Evolutionary conservation across 2,329 filamentous ascomycete genomes (phyloP).

Genomic region (Ophiostoma ulmi): DNA sequence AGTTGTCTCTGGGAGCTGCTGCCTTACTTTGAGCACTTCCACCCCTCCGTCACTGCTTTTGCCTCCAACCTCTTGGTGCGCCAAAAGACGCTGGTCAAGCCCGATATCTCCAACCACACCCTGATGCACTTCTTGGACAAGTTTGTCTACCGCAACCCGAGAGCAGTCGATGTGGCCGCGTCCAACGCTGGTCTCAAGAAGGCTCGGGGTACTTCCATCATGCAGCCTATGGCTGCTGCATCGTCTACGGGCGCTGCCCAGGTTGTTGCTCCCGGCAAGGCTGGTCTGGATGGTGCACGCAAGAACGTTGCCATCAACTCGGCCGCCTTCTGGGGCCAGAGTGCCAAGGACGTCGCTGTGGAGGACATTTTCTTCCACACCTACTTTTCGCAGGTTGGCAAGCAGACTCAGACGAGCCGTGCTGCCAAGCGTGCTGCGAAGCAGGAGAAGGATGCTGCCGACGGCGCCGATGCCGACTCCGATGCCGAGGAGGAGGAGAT

Average conservation of each 20-base stretch:
- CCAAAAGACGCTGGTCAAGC: conserved; percentile 73
- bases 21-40: conserved; percentile 76
- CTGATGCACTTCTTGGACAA: conserved; percentile 95
- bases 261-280: conserved; percentile 52
- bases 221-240: conserved; percentile 73
- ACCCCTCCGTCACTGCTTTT: conserved; percentile 85
- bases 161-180: conserved; percentile 47
- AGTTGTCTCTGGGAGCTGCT: conserved; percentile 86
- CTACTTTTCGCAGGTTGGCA: conserved; percentile 78
- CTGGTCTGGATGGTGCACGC: conserved; percentile 36
- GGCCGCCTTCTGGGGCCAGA: conserved; percentile 86
- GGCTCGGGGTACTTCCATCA: conserved; percentile 79
- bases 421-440: conserved; percentile 44
- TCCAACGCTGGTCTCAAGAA: conserved; percentile 19
- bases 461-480: conserved; percentile 54
- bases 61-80: conserved; percentile 66
- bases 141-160: conserved; percentile 95
- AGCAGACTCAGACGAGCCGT: conserved; percentile 51
- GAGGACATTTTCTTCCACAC: conserved; percentile 98
- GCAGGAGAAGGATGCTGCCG: conserved; percentile 40
- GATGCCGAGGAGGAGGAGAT: conserved; percentile 40
- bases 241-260: conserved; percentile 41
- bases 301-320: conserved; percentile 61
- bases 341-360: conserved; percentile 75
- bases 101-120: conserved; percentile 83